Percentiles rank a stretch among this genome's conserved stretches.
Conservation (phyloP, 345 rosid genomes). For the Euphorbia tirucalli region DNA sequence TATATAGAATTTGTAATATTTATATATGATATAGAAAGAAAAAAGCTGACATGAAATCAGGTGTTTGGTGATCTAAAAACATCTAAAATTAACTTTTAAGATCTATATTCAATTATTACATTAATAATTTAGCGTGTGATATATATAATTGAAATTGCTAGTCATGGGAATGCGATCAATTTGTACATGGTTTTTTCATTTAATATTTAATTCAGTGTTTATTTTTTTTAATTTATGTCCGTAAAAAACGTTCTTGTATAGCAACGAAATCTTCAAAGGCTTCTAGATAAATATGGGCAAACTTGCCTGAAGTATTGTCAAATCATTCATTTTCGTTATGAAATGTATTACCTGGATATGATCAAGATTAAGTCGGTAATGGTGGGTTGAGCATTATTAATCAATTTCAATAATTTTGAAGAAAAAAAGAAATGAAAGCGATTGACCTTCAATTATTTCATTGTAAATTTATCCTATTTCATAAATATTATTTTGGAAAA, state of each 20-base stretch:
- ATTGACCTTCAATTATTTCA: background rate
- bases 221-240: background rate
- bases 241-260: background rate
- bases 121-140: background rate
- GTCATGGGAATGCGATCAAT: too few relatives aligned
- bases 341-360: background rate
- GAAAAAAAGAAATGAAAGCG: background rate
- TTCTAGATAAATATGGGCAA: background rate
- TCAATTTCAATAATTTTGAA: constrained; percentile 7
- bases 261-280: background rate
- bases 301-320: background rate
- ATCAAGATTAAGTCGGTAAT: background rate
- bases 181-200: background rate
- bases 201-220: background rate
- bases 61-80: background rate
- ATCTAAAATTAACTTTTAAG: background rate
- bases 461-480: too few relatives aligned
- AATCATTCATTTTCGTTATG: background rate
- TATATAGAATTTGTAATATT: background rate
- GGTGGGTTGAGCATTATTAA: background rate
- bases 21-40: too few relatives aligned
- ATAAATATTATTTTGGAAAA: background rate
- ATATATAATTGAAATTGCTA: too few relatives aligned
- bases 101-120: background rate
- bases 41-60: background rate